Percentiles rank a stretch among this genome's conserved stretches.
Conservation (phyloP, 305 asterid genomes). For the Fraxinus sp. region DNA sequence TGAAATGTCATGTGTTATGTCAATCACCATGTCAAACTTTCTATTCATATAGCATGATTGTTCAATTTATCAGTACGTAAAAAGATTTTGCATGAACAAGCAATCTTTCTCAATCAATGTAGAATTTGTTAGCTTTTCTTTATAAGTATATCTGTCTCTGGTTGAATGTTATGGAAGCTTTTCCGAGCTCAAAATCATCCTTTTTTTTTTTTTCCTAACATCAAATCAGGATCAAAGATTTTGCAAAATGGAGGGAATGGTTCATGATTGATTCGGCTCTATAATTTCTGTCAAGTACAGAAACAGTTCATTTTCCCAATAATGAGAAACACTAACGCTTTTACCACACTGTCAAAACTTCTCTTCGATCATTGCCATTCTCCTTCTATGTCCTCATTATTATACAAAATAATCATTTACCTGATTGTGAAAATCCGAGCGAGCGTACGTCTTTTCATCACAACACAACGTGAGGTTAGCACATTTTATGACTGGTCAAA, state of each 20-base stretch:
- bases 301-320: neutral
- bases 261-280: slow-evolving; percentile 38
- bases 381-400: slow-evolving; percentile 20
- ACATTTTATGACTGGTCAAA: neutral
- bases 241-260: slow-evolving; percentile 44
- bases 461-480: neutral
- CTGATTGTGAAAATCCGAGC: neutral
- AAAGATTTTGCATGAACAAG: neutral
- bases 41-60: too few relatives aligned
- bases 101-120: neutral
- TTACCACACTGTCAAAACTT: neutral
- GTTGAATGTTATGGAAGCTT: slow-evolving; percentile 34
- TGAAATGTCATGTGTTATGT: too few relatives aligned
- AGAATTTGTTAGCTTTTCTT: neutral
- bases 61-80: neutral
- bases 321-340: neutral
- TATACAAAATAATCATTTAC: neutral
- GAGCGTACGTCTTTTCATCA: neutral
- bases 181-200: neutral
- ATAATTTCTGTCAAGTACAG: slow-evolving; percentile 19
- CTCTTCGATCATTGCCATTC: slow-evolving; percentile 30
- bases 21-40: too few relatives aligned
- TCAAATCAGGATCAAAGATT: slow-evolving; percentile 16
- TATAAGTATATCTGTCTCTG: slow-evolving; percentile 29
- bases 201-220: too few relatives aligned